Evolutionary conservation across 352 stramenopile genomes (phyloP).

Genomic region (Peronospora farinosa): DNA sequence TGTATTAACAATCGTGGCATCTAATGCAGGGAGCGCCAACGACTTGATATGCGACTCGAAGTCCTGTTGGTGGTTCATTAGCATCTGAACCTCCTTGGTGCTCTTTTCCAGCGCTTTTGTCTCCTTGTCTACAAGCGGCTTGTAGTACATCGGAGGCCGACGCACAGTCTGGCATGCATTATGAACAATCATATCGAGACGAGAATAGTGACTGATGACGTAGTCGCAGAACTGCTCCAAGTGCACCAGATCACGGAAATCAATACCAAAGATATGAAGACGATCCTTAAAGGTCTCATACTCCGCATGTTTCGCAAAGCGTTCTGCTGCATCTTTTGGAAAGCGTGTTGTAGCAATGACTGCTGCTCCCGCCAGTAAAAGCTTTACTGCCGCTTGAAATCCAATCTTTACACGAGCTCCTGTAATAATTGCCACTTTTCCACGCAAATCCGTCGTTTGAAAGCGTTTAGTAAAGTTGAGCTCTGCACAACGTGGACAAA

Average conservation of each 20-base stretch:
- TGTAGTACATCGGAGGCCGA: constrained; percentile 91
- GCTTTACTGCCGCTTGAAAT: constrained; percentile 91
- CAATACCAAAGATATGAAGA: constrained; percentile 93
- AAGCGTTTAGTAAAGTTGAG: constrained; percentile 94
- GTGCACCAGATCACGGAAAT: constrained; percentile 93
- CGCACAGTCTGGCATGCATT: constrained; percentile 97
- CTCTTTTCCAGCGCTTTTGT: constrained; percentile 54
- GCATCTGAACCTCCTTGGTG: constrained; percentile 44
- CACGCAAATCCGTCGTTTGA: constrained; percentile 83
- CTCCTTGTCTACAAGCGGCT: constrained; percentile 85
- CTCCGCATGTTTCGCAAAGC: constrained; percentile 89
- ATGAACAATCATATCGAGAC: constrained; percentile 96
- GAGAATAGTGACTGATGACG: constrained; percentile 70
- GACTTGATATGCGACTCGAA: constrained; percentile 68
- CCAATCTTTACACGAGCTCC: constrained; percentile 96
- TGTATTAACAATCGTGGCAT: constrained; percentile 11
- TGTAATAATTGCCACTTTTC: constrained; percentile 91
- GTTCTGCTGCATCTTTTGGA: constrained; percentile 86
- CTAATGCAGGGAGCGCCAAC: constrained; percentile 38
- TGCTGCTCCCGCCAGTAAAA: constrained; percentile 86
- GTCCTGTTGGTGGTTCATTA: constrained; percentile 76
- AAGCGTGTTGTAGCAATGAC: constrained; percentile 95
- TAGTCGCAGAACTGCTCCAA: constrained; percentile 92
- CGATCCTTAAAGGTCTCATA: constrained; percentile 90
- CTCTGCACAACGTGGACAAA: constrained; percentile 90